Evolutionary conservation across 2,329 filamentous ascomycete species (phyloP), one percentile per base, ranked within the genome.

Genomic region (Thielaviopsis ethacetica): DNA sequence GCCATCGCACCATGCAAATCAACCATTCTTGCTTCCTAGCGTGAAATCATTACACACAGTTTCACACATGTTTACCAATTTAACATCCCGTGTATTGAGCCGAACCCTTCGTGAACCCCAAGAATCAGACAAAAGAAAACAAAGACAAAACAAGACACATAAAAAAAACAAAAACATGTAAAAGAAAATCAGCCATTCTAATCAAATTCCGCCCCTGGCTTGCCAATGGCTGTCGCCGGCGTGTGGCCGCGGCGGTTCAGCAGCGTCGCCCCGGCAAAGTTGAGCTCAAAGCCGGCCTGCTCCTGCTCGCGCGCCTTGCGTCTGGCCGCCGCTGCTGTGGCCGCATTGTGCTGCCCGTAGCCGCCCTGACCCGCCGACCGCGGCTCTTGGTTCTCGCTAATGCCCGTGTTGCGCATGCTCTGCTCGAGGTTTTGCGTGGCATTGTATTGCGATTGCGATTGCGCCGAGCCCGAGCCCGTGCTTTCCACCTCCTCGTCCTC

Each of bases 241-340:
- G 83, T 81, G 65, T 78, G 75, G 22, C 74, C 75, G 61, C 82
- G 73, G 65, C 91, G 82, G 34, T 91, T 91, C 4, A 98, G 75
- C 56, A 98, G 72, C 1, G 91, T 97, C 1, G 93, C 88, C 59
- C 93, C 93, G 64, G 95, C 89, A 44, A 98, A 74, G 67, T 83
- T 96, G 53, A 98, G 79, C 71, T 98, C 93, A 65, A 98, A 98
- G 34, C 88, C 90, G 70, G 85, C 87, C 65, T 86, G 82, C 63
- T 77, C 79, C 60, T 82, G 79, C 52, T 84, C 82, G 49, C 76
- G 73, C 5, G 93, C 88, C 67, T 89, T 88, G 66, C 88, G 83
- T 65, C 86, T 85, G 3, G 89, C 91, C 0, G 91, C 90, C 0
- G 87, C 85, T 0, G 91, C 88, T 0, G 96, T 86, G 1, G 85